Percentiles rank a stretch among this genome's conserved stretches.
These are phyloP conservation scores for Serendipita sp. DNA, from an alignment of 1,284 basidiomycete genomes.

Conservation along the genomic window DNA sequence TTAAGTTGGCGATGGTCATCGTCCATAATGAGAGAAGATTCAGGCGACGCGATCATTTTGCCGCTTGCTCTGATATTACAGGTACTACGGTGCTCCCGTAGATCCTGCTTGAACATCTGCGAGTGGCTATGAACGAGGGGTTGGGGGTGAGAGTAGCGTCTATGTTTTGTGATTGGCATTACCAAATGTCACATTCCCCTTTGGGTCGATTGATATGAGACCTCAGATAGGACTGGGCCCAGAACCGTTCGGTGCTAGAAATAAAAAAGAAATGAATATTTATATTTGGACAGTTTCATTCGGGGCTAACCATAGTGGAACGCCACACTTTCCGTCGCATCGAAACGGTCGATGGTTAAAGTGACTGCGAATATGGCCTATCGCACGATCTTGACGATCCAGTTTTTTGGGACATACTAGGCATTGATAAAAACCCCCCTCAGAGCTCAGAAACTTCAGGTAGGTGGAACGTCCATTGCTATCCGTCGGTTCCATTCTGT, in stretches of 20 bases:
- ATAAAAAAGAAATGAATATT: background rate
- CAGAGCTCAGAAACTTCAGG: background rate
- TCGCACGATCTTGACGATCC: background rate
- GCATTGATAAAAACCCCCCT: background rate
- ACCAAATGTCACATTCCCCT: background rate
- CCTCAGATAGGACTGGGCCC: background rate
- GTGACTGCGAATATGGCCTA: background rate
- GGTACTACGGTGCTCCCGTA: background rate
- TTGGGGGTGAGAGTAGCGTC: background rate
- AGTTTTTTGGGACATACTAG: background rate
- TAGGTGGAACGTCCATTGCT: background rate
- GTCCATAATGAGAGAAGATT: too few relatives aligned
- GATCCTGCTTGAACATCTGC: background rate
- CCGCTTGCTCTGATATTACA: too few relatives aligned
- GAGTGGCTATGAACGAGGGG: background rate
- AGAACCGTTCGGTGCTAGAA: background rate
- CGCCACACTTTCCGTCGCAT: background rate
- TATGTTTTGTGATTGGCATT: background rate
- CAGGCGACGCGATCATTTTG: too few relatives aligned
- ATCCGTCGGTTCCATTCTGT: background rate
- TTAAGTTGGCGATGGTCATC: too few relatives aligned
- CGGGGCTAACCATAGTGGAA: background rate
- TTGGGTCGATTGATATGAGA: background rate
- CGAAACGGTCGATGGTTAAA: conserved; percentile 4
- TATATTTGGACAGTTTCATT: background rate